These are phyloP conservation scores for Xenoacremonium recifei DNA, from an alignment of 2,329 filamentous ascomycete species.

Conservation along the genomic window DNA sequence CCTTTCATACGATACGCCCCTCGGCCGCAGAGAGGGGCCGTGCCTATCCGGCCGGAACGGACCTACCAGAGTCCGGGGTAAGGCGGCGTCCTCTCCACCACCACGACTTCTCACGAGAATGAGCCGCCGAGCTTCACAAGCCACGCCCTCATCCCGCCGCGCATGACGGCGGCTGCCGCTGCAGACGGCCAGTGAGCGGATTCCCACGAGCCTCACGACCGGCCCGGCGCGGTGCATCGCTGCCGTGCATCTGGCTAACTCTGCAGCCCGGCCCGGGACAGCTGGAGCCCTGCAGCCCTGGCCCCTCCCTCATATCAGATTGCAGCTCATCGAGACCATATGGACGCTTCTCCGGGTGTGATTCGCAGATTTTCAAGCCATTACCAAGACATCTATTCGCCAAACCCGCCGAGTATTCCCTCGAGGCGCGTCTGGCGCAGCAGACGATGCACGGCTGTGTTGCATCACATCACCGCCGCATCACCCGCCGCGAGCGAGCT, in stretches of 20 bases:
- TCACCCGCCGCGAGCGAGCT: no score
- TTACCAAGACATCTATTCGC: constrained; percentile 12
- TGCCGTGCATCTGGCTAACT: constrained; percentile 4
- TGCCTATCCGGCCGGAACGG: constrained; percentile 2
- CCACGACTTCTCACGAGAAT: constrained; percentile 15
- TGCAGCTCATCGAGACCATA: no score
- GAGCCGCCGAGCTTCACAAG: constrained; percentile 14
- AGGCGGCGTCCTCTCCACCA: constrained; percentile 9
- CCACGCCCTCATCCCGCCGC: constrained; percentile 11
- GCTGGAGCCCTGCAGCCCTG: no score
- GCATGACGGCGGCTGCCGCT: constrained; percentile 15
- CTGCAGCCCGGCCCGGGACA: constrained; percentile 17
- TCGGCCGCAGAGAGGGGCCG: no score
- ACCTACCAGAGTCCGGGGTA: constrained; percentile 13
- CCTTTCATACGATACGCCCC: no score
- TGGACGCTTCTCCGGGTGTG: constrained; percentile 1
- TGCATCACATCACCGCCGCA: no score
- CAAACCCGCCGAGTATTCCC: constrained; percentile 8
- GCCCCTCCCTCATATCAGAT: no score
- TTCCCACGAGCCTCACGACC: constrained; percentile 8
- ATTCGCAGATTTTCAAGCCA: neutral
- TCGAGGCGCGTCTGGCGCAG: constrained; percentile 6
- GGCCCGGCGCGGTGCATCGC: constrained; percentile 19
- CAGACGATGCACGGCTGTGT: no score
- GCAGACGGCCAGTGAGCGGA: constrained; percentile 5